These are phyloP conservation scores for Triadica sebifera DNA, from an alignment of 345 rosid species.

Conservation along the genomic window DNA sequence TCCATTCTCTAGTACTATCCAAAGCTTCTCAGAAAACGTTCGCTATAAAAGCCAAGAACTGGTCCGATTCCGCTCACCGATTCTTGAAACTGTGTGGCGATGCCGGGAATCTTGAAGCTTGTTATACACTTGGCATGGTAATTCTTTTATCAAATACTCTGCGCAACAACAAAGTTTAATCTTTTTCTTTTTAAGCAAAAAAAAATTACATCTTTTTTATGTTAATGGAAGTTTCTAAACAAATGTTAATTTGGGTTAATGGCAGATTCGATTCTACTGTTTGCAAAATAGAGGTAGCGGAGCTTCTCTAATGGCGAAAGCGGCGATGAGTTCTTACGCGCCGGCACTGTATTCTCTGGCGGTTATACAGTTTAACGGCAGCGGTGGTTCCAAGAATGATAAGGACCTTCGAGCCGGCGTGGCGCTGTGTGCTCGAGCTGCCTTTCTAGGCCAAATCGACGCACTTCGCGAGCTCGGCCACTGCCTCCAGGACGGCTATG, in stretches of 20 bases:
- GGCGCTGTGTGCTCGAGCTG: conserved; percentile 88
- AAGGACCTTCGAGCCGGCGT: conserved; percentile 93
- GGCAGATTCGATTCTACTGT: conserved; percentile 91
- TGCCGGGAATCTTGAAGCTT: conserved; percentile 88
- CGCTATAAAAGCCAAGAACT: conserved; percentile 57
- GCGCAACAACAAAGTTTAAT: too few relatives aligned
- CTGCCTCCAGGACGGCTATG: conserved; percentile 96
- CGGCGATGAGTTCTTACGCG: conserved; percentile 86
- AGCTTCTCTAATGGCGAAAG: conserved; percentile 90
- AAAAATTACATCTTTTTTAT: too few relatives aligned
- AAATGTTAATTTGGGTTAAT: conserved; percentile 2
- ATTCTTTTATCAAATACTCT: not conserved
- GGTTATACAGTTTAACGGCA: conserved; percentile 93
- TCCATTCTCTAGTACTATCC: conserved; percentile 50
- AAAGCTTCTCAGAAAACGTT: conserved; percentile 57
- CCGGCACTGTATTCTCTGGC: conserved; percentile 80
- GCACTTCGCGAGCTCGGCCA: conserved; percentile 97
- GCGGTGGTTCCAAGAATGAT: conserved; percentile 94
- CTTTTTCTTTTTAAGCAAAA: too few relatives aligned
- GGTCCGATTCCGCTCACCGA: conserved; percentile 87
- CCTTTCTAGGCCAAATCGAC: conserved; percentile 83
- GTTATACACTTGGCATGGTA: conserved; percentile 98
- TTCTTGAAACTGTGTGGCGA: conserved; percentile 75
- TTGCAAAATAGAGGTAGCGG: conserved; percentile 75
- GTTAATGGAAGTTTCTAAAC: not conserved